phyloP scores from a whole-genome alignment of 306 rosid genomes.

The Pyrus bretschneideri region DNA sequence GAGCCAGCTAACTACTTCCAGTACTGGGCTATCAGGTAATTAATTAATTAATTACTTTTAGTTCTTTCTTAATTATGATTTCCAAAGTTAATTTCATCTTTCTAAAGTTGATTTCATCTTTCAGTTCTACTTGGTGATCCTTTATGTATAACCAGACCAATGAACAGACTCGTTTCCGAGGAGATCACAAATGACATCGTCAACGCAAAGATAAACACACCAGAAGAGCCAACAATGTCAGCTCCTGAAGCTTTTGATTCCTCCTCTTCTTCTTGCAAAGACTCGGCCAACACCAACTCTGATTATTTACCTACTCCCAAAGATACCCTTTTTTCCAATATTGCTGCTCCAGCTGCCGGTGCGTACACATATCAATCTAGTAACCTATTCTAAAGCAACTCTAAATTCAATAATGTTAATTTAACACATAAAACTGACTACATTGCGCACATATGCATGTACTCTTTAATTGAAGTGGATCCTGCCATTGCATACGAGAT shows the following conservation, averaged over 20 bases:
- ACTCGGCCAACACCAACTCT: constrained; percentile 23
- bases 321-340: not conserved
- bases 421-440: no score
- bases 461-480: no score
- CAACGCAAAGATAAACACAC: constrained; percentile 27
- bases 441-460: no score
- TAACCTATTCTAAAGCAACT: no score
- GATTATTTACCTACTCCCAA: not conserved
- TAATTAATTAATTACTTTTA: not conserved
- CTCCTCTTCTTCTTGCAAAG: constrained; percentile 58
- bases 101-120: not conserved
- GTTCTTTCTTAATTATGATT: not conserved
- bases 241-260: constrained; percentile 56
- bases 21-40: constrained; percentile 15
- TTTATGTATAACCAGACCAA: constrained; percentile 15
- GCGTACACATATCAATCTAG: not conserved
- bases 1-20: constrained; percentile 29
- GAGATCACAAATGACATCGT: constrained; percentile 24
- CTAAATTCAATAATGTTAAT: no score
- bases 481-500: no score
- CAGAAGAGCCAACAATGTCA: constrained; percentile 30
- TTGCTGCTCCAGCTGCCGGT: not conserved
- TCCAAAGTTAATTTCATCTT: no score
- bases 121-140: constrained; percentile 32
- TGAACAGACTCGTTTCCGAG: constrained; percentile 28